Evolutionary conservation across 345 rosid genomes (phyloP).

Genomic region (Trapa bicornis): DNA sequence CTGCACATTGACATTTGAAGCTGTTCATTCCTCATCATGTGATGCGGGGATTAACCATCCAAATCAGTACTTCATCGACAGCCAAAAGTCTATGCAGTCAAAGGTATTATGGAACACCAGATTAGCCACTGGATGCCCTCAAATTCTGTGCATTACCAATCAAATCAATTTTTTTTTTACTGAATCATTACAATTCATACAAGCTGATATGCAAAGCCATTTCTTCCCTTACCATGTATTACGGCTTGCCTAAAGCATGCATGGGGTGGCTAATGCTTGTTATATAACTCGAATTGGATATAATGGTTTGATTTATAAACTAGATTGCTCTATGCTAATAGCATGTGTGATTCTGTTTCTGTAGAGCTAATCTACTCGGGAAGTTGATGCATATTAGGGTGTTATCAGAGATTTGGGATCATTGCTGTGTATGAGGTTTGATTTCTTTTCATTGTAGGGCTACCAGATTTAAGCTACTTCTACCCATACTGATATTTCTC

Average conservation of each 20-base stretch:
- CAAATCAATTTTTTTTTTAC: background rate
- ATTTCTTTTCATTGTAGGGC: background rate
- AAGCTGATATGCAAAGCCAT: background rate
- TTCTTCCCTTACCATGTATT: background rate
- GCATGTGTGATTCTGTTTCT: background rate
- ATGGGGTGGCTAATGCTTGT: background rate
- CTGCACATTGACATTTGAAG: slow-evolving; percentile 84
- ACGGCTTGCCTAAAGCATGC: background rate
- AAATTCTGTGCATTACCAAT: background rate
- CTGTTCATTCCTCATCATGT: slow-evolving; percentile 48
- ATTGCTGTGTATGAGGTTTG: background rate
- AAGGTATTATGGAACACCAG: slow-evolving; percentile 24
- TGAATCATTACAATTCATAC: no score
- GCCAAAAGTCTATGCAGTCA: slow-evolving; percentile 53
- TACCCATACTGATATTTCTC: no score
- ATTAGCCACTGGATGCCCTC: background rate
- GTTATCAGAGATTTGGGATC: background rate
- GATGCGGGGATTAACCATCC: slow-evolving; percentile 94
- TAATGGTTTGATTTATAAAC: background rate
- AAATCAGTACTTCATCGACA: slow-evolving; percentile 73
- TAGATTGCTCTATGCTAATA: background rate
- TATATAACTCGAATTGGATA: background rate
- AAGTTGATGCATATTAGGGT: background rate
- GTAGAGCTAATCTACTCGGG: background rate
- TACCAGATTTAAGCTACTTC: no score